phyloP scores from a whole-genome alignment of 129 eudicot genomes.

The Solidago caesia region DNA sequence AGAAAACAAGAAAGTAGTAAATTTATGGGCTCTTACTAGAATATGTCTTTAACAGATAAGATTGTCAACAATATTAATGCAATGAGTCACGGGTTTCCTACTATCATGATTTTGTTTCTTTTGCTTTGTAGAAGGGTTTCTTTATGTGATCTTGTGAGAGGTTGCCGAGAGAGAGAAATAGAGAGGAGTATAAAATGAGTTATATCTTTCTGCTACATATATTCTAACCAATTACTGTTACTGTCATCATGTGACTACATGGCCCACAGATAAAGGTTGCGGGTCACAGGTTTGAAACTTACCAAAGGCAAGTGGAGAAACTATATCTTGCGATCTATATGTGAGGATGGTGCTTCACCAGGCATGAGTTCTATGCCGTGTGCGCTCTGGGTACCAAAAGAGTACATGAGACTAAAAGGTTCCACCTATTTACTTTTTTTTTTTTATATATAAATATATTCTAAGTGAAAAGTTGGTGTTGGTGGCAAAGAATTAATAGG shows the following conservation, averaged over 20 bases:
- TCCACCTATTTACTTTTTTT: too few relatives aligned
- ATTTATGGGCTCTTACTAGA: constrained; percentile 16
- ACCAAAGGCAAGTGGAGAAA: too few relatives aligned
- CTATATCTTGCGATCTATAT: too few relatives aligned
- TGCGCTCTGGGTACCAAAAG: too few relatives aligned
- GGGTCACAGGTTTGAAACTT: too few relatives aligned
- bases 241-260: too few relatives aligned
- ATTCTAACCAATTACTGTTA: neutral
- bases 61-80: neutral
- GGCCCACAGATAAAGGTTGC: too few relatives aligned
- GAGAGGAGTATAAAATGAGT: constrained; percentile 19
- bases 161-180: constrained; percentile 20
- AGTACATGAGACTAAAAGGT: too few relatives aligned
- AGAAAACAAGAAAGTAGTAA: neutral
- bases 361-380: too few relatives aligned
- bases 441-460: constrained; percentile 9
- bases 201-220: constrained; percentile 17
- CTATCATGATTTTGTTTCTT: constrained; percentile 19
- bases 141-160: constrained; percentile 20
- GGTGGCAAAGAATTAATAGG: constrained; percentile 29
- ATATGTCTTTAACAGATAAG: constrained; percentile 19
- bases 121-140: constrained; percentile 22
- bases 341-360: too few relatives aligned
- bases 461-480: constrained; percentile 31
- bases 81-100: neutral